A percentile compares a stretch with the other conserved stretches of the same genome.
phyloP scores from a whole-genome alignment of 768 basidiomycete genomes.

The Cystofilobasidium ferigula region DNA sequence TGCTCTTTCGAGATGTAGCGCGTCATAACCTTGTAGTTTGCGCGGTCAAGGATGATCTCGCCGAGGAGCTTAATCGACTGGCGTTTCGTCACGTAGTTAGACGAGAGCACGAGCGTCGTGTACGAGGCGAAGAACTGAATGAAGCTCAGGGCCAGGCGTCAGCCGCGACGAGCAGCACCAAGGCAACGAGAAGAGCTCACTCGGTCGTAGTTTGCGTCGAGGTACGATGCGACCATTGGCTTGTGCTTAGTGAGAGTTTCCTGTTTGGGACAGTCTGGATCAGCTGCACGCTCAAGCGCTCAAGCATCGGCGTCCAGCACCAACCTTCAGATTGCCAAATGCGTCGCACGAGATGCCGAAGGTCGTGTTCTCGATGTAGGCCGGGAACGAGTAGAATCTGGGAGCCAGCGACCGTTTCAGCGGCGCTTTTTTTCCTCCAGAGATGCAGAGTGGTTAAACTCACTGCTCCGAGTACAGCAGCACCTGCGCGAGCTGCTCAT shows the following conservation, averaged over 20 bases:
- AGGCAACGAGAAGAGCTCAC: constrained; percentile 43
- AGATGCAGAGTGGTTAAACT: constrained; percentile 36
- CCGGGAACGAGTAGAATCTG: constrained; percentile 92
- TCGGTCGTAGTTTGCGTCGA: constrained; percentile 93
- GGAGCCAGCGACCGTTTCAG: not conserved
- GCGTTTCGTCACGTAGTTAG: constrained; percentile 98
- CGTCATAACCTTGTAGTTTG: constrained; percentile 98
- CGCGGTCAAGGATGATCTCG: constrained; percentile 92
- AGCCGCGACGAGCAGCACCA: not conserved
- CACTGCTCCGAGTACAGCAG: constrained; percentile 88
- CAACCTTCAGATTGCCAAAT: constrained; percentile 78
- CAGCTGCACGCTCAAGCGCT: not conserved
- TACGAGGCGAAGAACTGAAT: constrained; percentile 88
- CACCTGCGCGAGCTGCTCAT: constrained; percentile 81
- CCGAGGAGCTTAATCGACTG: constrained; percentile 96
- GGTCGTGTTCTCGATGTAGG: constrained; percentile 92
- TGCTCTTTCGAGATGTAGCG: constrained; percentile 88
- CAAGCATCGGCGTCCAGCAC: constrained; percentile 9
- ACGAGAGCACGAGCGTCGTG: constrained; percentile 79
- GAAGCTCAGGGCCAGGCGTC: constrained; percentile 1
- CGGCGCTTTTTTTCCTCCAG: not conserved
- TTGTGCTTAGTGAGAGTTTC: constrained; percentile 95
- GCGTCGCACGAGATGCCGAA: constrained; percentile 98
- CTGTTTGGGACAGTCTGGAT: constrained; percentile 31
- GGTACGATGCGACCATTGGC: constrained; percentile 91